Evolutionary conservation across 805 yeast species (phyloP).

Genomic region (Starmerella stigmatis): DNA sequence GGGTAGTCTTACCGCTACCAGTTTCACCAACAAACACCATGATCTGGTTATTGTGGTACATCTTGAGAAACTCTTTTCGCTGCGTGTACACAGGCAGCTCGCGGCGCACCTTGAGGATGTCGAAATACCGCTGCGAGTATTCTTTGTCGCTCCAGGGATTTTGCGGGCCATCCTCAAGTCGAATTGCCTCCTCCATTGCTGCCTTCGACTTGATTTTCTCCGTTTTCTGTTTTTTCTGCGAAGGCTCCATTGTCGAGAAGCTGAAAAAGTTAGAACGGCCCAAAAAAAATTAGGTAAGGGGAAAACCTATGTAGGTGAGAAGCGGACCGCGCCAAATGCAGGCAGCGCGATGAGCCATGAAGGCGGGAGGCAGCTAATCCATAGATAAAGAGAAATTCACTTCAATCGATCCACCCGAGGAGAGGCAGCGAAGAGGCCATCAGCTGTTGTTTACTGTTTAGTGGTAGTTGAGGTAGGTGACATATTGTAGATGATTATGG

Average conservation of each 20-base stretch:
- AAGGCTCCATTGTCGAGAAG: conserved; percentile 11
- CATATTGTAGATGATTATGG: too few species aligned
- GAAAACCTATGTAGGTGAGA: too few species aligned
- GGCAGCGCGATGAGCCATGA: too few species aligned
- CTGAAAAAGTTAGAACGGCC: conserved; percentile 1
- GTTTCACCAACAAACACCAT: conserved; percentile 99
- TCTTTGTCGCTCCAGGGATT: conserved; percentile 74
- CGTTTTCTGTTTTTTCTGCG: conserved; percentile 13
- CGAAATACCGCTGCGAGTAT: conserved; percentile 58
- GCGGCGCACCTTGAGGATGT: conserved; percentile 67
- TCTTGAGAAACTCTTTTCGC: conserved; percentile 73
- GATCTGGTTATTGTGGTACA: conserved; percentile 79
- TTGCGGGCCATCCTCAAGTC: conserved; percentile 36
- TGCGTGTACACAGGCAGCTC: conserved; percentile 91
- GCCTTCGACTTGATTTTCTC: conserved; percentile 22
- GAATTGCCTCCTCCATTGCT: conserved; percentile 29
- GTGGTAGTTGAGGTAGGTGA: too few species aligned
- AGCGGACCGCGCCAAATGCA: too few species aligned
- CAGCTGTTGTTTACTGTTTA: too few species aligned
- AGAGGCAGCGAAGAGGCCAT: too few species aligned
- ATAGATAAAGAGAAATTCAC: too few species aligned
- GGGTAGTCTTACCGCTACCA: conserved; percentile 98
- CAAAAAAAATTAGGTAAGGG: conserved; percentile 8
- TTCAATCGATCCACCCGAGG: too few species aligned
- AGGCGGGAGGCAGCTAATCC: too few species aligned